phyloP scores from a whole-genome alignment of 176 grass and related monocot species.

The Tillandsia fasciculata region DNA sequence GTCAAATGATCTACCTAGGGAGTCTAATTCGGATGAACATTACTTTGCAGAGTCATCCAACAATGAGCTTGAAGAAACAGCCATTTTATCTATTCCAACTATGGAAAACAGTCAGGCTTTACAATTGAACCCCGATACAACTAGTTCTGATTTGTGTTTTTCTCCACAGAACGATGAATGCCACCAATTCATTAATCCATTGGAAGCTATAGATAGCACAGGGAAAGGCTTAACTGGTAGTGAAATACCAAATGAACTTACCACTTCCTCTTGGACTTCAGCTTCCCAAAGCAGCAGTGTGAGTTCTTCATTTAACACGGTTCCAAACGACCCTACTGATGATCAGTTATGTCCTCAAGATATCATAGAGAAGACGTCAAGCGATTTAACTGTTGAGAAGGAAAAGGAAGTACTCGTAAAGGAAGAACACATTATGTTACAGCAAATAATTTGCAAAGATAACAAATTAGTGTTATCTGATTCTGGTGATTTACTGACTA shows the following conservation, averaged over 20 bases:
- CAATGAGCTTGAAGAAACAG: conserved; percentile 15
- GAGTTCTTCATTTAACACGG: neutral
- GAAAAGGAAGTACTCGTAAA: conserved; percentile 9
- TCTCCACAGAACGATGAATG: conserved; percentile 13
- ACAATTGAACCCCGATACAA: conserved; percentile 21
- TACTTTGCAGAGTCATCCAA: conserved; percentile 12
- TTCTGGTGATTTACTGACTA: conserved; percentile 24
- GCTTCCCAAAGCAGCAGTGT: neutral
- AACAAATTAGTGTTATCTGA: conserved; percentile 17
- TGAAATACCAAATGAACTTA: conserved; percentile 17
- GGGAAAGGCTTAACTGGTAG: conserved; percentile 8
- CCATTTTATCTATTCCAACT: conserved; percentile 9
- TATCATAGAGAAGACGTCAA: conserved; percentile 15
- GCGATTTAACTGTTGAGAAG: conserved; percentile 17
- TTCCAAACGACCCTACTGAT: neutral
- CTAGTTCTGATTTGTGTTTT: conserved; percentile 12
- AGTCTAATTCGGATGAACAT: conserved; percentile 11
- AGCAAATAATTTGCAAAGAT: conserved; percentile 8
- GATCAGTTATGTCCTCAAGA: conserved; percentile 10
- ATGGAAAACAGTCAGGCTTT: neutral
- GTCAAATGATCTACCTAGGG: conserved; percentile 9
- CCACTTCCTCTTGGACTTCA: neutral
- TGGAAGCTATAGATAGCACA: conserved; percentile 12
- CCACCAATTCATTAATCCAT: conserved; percentile 12
- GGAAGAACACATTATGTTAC: conserved; percentile 8